Evolutionary conservation across 768 basidiomycete genomes (phyloP).

Genomic region (Pleurotus giganteus): DNA sequence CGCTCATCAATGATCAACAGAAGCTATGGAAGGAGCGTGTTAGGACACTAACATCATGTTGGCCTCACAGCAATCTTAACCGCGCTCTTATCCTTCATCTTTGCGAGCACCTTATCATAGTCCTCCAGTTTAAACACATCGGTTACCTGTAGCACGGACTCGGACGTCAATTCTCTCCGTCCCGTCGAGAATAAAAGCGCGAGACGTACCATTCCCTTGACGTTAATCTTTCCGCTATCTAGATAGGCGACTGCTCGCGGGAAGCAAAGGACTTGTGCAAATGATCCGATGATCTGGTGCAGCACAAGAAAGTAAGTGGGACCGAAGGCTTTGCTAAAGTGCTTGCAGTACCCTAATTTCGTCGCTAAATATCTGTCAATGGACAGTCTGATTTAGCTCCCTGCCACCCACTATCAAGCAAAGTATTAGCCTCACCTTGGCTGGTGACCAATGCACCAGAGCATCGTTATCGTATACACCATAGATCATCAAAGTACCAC

Average conservation of each 20-base stretch:
- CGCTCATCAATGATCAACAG: too few relatives aligned
- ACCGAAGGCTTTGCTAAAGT: neutral
- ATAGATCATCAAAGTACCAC: conserved; percentile 70
- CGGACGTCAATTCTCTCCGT: neutral
- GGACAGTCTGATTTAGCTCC: neutral
- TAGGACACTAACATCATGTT: neutral
- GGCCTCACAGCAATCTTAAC: conserved; percentile 42
- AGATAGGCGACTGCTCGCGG: conserved; percentile 88
- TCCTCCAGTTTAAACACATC: conserved; percentile 67
- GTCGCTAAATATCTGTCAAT: conserved; percentile 10
- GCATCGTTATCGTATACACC: conserved; percentile 76
- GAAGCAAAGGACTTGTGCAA: conserved; percentile 89
- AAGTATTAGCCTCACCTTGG: conserved; percentile 51
- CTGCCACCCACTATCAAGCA: neutral
- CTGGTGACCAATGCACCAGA: conserved; percentile 65
- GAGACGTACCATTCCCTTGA: conserved; percentile 49
- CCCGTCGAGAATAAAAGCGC: neutral
- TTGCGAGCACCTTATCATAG: conserved; percentile 68
- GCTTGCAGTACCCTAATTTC: conserved; percentile 14
- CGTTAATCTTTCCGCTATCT: conserved; percentile 79
- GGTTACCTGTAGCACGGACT: conserved; percentile 34
- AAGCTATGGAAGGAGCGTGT: too few relatives aligned
- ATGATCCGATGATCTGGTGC: conserved; percentile 81
- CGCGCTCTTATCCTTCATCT: conserved; percentile 64
- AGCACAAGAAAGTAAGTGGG: conserved; percentile 11